Percentiles rank a stretch among this genome's conserved stretches.
Evolutionary conservation across 108 stramenopile genomes (phyloP).

Genomic region (Cyclostephanos tholiformis): DNA sequence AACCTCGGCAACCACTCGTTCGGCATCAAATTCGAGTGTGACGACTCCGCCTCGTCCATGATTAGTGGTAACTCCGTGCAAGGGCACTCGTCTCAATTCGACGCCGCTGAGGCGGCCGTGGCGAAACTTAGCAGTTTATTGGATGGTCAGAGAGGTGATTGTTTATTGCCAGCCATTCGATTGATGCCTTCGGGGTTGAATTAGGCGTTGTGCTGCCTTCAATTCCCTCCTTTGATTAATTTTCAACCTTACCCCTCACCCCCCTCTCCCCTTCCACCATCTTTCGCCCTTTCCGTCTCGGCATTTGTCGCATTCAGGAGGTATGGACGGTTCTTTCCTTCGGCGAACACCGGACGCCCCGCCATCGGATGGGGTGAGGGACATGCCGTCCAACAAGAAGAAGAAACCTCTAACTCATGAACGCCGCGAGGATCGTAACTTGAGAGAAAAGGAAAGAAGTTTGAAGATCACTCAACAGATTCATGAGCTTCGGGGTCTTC

Average conservation of each 20-base stretch:
- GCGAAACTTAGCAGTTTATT: constrained; percentile 30
- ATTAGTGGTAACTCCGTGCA: background rate
- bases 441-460: constrained; percentile 87
- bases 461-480: constrained; percentile 87
- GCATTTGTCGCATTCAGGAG: background rate
- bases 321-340: background rate
- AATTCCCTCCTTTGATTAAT: background rate
- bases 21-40: constrained; percentile 18
- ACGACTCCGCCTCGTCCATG: constrained; percentile 14
- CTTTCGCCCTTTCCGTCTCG: background rate
- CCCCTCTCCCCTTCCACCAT: background rate
- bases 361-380: background rate
- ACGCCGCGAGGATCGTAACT: constrained; percentile 84
- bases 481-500: constrained; percentile 72
- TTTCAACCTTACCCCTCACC: too few relatives aligned
- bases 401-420: constrained; percentile 53
- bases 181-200: background rate
- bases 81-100: background rate
- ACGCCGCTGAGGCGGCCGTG: constrained; percentile 43
- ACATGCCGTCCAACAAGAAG: constrained; percentile 28
- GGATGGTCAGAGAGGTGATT: constrained; percentile 24
- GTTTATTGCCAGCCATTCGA: background rate
- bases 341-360: constrained; percentile 16
- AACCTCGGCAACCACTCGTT: background rate
- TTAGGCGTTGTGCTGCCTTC: background rate